A percentile compares a stretch with the other conserved stretches of the same genome.
These are phyloP conservation scores for Chenopodium berlandieri DNA, from an alignment of 148 eudicot species.

Conservation along the genomic window DNA sequence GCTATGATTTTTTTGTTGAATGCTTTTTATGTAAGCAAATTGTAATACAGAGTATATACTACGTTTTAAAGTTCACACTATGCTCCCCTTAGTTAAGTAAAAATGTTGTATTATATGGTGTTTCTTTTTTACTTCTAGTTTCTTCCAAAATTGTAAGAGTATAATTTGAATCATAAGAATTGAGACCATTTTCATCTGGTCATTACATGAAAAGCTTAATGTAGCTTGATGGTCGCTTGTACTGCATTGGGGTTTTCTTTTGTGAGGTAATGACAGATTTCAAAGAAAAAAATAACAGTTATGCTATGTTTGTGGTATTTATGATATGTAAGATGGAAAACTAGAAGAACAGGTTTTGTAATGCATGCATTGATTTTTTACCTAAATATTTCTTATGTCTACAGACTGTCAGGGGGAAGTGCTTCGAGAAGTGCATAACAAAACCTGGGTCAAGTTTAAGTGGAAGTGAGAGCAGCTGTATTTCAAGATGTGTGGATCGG, in stretches of 20 bases:
- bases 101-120: neutral
- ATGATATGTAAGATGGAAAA: neutral
- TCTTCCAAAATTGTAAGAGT: neutral
- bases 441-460: conserved; percentile 85
- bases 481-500: conserved; percentile 87
- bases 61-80: neutral
- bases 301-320: neutral
- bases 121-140: neutral
- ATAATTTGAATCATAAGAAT: neutral
- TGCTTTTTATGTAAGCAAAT: neutral
- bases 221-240: neutral
- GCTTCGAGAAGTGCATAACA: conserved; percentile 83
- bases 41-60: neutral
- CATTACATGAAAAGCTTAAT: neutral
- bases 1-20: neutral
- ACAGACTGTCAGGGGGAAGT: conserved; percentile 80
- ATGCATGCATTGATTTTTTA: neutral
- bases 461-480: conserved; percentile 78
- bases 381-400: neutral
- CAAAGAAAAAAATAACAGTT: too few relatives aligned
- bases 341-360: neutral
- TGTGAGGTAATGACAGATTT: neutral
- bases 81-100: neutral
- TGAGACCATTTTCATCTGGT: neutral
- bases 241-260: neutral